Percentiles rank a stretch among this genome's conserved stretches.
Conservation (phyloP, 345 rosid genomes). For the Combretum micranthum region DNA sequence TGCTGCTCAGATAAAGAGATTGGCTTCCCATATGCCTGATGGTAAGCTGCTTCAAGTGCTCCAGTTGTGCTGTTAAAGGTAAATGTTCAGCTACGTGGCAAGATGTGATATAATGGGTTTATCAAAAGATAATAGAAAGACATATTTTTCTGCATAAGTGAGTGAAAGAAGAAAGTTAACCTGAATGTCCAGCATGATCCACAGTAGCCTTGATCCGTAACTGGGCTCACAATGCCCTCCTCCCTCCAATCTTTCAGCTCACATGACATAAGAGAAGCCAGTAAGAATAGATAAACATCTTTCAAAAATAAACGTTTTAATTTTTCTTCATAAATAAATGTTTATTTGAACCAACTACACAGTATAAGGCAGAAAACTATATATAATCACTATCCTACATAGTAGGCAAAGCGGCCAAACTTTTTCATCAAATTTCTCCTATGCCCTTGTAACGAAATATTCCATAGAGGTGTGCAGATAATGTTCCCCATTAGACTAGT, state of each 20-base stretch:
- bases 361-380: too few relatives aligned
- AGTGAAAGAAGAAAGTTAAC: slow-evolving; percentile 17
- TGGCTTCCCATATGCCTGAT: slow-evolving; percentile 76
- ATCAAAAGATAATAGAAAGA: not conserved
- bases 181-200: slow-evolving; percentile 99
- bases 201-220: slow-evolving; percentile 85
- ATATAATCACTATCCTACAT: too few relatives aligned
- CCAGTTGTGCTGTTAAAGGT: slow-evolving; percentile 71
- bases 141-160: not conserved
- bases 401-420: too few relatives aligned
- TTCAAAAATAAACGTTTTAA: too few relatives aligned
- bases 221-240: slow-evolving; percentile 76
- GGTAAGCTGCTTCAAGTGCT: slow-evolving; percentile 97
- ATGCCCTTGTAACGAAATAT: too few relatives aligned
- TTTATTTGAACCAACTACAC: too few relatives aligned
- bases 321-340: too few relatives aligned
- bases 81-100: slow-evolving; percentile 1
- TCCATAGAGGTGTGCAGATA: too few relatives aligned
- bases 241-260: slow-evolving; percentile 92
- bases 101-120: not conserved
- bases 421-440: too few relatives aligned
- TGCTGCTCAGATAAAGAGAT: slow-evolving; percentile 93
- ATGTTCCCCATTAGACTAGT: too few relatives aligned
- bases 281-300: too few relatives aligned
- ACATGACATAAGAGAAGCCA: slow-evolving; percentile 2